These are phyloP conservation scores for Corynespora cassiicola DNA, from an alignment of 2,329 filamentous ascomycete genomes.

Conservation along the genomic window DNA sequence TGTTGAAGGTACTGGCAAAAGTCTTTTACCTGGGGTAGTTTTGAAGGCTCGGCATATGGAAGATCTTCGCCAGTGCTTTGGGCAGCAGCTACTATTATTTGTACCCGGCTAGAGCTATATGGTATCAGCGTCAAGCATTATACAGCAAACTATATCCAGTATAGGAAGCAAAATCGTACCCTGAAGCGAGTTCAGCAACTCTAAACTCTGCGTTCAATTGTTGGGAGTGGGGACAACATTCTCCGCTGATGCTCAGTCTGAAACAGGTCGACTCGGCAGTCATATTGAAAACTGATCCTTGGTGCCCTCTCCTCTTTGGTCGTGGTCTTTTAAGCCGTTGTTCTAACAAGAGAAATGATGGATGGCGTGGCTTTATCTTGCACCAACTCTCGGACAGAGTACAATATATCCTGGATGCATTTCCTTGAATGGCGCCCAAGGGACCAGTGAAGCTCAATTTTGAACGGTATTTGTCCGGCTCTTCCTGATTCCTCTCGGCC, in stretches of 20 bases:
- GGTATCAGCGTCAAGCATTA: not conserved
- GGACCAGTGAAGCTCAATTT: not conserved
- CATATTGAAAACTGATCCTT: not conserved
- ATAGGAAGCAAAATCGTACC: no score
- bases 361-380: constrained; percentile 1
- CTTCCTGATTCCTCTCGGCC: not conserved
- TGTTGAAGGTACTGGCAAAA: constrained; percentile 3
- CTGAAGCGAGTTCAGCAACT: not conserved
- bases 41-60: constrained; percentile 1
- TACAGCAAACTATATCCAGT: not conserved
- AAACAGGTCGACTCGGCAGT: constrained; percentile 1
- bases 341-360: constrained; percentile 1
- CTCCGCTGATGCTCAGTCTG: constrained; percentile 1
- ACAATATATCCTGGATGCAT: constrained; percentile 2
- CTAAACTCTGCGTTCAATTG: constrained; percentile 3
- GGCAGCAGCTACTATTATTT: not conserved
- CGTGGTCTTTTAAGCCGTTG: constrained; percentile 3
- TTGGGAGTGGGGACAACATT: not conserved
- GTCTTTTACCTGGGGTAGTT: constrained; percentile 1
- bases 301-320: not conserved
- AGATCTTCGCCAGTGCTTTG: not conserved
- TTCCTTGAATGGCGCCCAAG: constrained; percentile 3
- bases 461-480: not conserved
- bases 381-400: constrained; percentile 1
- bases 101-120: not conserved